Conservation (phyloP, 306 rosid species). For the Adenanthera pavonina region DNA sequence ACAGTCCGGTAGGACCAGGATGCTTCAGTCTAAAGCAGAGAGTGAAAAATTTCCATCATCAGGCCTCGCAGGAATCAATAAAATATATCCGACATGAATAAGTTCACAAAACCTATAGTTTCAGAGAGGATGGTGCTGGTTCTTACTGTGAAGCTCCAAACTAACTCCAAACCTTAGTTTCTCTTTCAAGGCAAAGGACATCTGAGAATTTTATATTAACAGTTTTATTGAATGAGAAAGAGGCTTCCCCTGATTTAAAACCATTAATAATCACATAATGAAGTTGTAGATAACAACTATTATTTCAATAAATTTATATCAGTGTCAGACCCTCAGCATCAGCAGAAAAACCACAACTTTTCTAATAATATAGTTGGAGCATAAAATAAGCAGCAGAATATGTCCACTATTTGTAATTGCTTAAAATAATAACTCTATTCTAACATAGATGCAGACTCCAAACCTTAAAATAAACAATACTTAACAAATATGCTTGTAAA, state of each 20-base stretch:
- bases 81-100: constrained; percentile 15
- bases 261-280: background rate
- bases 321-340: background rate
- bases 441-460: constrained; percentile 7
- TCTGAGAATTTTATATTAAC: background rate
- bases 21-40: background rate
- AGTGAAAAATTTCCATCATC: background rate
- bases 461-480: constrained; percentile 21
- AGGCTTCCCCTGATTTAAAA: background rate
- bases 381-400: background rate
- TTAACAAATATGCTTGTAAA: background rate
- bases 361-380: background rate
- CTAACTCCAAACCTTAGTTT: background rate
- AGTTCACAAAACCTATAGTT: background rate
- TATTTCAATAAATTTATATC: background rate
- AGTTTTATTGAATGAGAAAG: background rate
- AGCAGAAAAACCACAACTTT: background rate
- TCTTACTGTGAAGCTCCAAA: constrained; percentile 1
- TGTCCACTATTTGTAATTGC: background rate
- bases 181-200: background rate
- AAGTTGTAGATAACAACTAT: background rate
- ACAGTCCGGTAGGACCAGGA: constrained; percentile 9
- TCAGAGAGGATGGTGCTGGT: background rate
- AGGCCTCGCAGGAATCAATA: constrained; percentile 28
- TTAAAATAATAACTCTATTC: background rate